Evolutionary conservation across 768 basidiomycete genomes (phyloP), one percentile per base, ranked within the genome.

Genomic region (Boletus rubroflammeus): DNA sequence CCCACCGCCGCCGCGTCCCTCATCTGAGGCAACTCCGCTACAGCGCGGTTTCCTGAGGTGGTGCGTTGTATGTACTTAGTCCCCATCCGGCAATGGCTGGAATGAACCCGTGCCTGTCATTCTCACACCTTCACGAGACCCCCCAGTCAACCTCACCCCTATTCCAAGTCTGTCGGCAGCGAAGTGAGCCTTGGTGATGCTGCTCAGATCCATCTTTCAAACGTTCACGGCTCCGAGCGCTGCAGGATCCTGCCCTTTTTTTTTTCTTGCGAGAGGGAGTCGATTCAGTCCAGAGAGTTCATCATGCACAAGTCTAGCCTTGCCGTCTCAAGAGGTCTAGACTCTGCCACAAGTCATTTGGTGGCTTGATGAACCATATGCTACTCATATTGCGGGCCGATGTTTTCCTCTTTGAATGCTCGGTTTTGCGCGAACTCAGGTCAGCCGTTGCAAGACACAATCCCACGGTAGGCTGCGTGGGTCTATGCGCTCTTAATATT

Each of bases 341-440:
- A 13, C 50, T 42, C 50, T 38, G 50, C 58, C 64, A 54, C 65
- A 50, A 42, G 48, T 66, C 54, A 66, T 67, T 67, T 67, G 31
- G 63, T 59, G 66, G 66, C 66, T 65, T 65, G 64, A 65, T 64
- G 62, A 19, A 11, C 35, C 40, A 51, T 60, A 32, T 45, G 32
- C 53, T 25, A 10, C 54, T 60, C 58, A 56, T 57, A 39, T 29
- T 49, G 44, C 50, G 40, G 39, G 32, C 21, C 39, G 34, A 47
- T n/a, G 21, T 45, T 34, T 47, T 31, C 40, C 42, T 35, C 38
- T 49, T 32, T 51, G 17, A 45, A 44, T n/a, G 44, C 32, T 44
- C 17, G 14, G 21, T 35, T 39, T 43, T 40, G 47, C 45, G 36
- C 7, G 13, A 42, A 23, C 58, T 21, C 29, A 26, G 21, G 23